Evolutionary conservation across 495 filamentous ascomycete species (phyloP).

Genomic region (Xylaria acuta): DNA sequence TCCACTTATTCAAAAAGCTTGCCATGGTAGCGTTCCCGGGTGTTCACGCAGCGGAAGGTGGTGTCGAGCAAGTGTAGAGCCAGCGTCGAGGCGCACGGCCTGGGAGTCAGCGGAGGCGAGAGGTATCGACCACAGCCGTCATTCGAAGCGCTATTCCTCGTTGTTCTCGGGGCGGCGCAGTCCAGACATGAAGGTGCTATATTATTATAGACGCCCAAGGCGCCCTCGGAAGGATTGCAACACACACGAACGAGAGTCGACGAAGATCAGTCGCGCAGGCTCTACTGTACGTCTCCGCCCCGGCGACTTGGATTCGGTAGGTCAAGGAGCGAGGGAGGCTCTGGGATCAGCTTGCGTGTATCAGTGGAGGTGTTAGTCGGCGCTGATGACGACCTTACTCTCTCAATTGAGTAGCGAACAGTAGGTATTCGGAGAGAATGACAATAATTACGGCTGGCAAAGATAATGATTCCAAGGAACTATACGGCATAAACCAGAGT

Average conservation of each 20-base stretch:
- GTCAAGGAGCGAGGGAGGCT: constrained; percentile 17
- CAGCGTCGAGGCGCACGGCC: constrained; percentile 39
- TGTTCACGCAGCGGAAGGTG: constrained; percentile 24
- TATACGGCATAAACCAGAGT: neutral
- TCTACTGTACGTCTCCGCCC: neutral
- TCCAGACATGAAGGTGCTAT: constrained; percentile 12
- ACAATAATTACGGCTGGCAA: neutral
- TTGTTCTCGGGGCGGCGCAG: constrained; percentile 17
- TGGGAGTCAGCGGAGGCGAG: constrained; percentile 30
- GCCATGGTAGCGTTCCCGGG: constrained; percentile 41
- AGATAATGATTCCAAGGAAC: neutral
- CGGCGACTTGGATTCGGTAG: neutral
- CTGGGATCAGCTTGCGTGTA: constrained; percentile 3
- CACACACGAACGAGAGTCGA: neutral
- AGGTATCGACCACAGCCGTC: constrained; percentile 32
- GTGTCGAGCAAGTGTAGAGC: constrained; percentile 24
- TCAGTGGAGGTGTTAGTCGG: constrained; percentile 3
- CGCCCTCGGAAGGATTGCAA: neutral
- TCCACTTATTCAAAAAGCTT: constrained; percentile 54
- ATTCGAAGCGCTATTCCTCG: constrained; percentile 33
- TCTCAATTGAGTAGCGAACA: constrained; percentile 17
- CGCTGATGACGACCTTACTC: neutral
- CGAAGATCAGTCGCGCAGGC: neutral
- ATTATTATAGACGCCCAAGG: constrained; percentile 23
- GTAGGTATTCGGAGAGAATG: neutral